These are phyloP conservation scores for Megacollybia marginata DNA, from an alignment of 768 basidiomycete species.

Conservation along the genomic window DNA sequence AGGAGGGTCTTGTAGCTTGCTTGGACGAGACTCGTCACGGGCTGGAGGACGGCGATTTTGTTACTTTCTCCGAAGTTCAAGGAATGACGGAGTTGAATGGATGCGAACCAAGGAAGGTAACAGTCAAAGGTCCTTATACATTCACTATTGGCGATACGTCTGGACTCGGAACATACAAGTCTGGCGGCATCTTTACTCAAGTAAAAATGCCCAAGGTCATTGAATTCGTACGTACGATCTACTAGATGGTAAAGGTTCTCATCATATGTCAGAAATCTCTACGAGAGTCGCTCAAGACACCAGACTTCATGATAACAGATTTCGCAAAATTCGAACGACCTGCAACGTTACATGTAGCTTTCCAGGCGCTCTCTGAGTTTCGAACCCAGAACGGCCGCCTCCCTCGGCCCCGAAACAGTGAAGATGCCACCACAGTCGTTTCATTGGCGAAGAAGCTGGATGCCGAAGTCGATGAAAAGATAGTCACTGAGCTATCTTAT, in stretches of 20 bases:
- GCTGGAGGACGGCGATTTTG: slow-evolving; percentile 96
- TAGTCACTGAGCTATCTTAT: slow-evolving; percentile 78
- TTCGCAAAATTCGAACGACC: slow-evolving; percentile 97
- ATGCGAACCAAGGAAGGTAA: slow-evolving; percentile 85
- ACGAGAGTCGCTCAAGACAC: slow-evolving; percentile 69
- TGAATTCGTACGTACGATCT: slow-evolving; percentile 66
- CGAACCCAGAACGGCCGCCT: slow-evolving; percentile 52
- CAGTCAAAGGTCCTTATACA: slow-evolving; percentile 96
- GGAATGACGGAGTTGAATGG: slow-evolving; percentile 90
- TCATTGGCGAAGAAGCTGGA: slow-evolving; percentile 74
- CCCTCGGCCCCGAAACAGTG: slow-evolving; percentile 75
- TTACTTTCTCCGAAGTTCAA: slow-evolving; percentile 93
- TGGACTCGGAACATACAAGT: slow-evolving; percentile 64
- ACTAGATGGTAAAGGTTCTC: background rate
- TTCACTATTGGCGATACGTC: slow-evolving; percentile 94
- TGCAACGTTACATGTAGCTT: slow-evolving; percentile 82
- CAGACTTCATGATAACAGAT: slow-evolving; percentile 91
- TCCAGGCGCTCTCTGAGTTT: slow-evolving; percentile 88
- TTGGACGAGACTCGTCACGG: slow-evolving; percentile 97
- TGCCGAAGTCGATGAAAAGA: slow-evolving; percentile 69
- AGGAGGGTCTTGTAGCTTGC: slow-evolving; percentile 91
- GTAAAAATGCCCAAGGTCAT: slow-evolving; percentile 98
- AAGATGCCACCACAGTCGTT: slow-evolving; percentile 72
- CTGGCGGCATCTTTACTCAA: slow-evolving; percentile 94
- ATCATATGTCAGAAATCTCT: slow-evolving; percentile 71